These are phyloP conservation scores for Blastobotrys capitulatus DNA, from an alignment of 1,139 yeast genomes.

Conservation along the genomic window DNA sequence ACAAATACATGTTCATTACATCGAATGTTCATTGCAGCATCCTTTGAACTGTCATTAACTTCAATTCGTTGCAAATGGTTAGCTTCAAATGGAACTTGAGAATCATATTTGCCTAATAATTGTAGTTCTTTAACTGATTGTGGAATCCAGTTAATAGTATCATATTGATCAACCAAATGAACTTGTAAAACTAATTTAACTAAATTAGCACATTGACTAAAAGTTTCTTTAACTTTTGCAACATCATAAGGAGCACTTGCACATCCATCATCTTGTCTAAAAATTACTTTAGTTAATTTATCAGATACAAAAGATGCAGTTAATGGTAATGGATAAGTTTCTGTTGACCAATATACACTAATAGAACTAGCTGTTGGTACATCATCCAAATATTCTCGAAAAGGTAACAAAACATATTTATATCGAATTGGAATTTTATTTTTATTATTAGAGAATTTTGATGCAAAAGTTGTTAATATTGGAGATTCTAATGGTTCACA, in stretches of 20 bases:
- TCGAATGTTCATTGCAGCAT: not conserved
- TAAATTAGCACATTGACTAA: slow-evolving; percentile 9
- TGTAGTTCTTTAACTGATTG: slow-evolving; percentile 3
- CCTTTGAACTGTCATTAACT: not conserved
- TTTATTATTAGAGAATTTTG: not conserved
- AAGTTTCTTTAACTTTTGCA: slow-evolving; percentile 4
- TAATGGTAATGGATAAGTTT: slow-evolving; percentile 6
- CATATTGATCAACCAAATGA: slow-evolving; percentile 5
- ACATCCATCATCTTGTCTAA: slow-evolving; percentile 8
- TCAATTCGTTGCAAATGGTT: not conserved
- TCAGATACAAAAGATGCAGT: slow-evolving; percentile 6
- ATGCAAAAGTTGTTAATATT: not conserved
- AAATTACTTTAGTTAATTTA: slow-evolving; percentile 5
- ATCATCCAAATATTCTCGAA: slow-evolving; percentile 7
- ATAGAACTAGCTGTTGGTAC: slow-evolving; percentile 7
- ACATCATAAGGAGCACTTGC: slow-evolving; percentile 9
- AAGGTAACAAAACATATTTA: slow-evolving; percentile 6
- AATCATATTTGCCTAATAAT: slow-evolving; percentile 4
- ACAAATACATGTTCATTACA: not conserved
- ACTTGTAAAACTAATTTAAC: slow-evolving; percentile 7
- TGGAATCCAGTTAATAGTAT: slow-evolving; percentile 9
- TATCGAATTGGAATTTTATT: not conserved
- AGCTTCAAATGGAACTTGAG: slow-evolving; percentile 2
- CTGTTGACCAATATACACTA: slow-evolving; percentile 8
- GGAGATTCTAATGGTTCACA: slow-evolving; percentile 11